These are phyloP conservation scores for Earliella scabrosa DNA, from an alignment of 1,284 basidiomycete species.

Conservation along the genomic window DNA sequence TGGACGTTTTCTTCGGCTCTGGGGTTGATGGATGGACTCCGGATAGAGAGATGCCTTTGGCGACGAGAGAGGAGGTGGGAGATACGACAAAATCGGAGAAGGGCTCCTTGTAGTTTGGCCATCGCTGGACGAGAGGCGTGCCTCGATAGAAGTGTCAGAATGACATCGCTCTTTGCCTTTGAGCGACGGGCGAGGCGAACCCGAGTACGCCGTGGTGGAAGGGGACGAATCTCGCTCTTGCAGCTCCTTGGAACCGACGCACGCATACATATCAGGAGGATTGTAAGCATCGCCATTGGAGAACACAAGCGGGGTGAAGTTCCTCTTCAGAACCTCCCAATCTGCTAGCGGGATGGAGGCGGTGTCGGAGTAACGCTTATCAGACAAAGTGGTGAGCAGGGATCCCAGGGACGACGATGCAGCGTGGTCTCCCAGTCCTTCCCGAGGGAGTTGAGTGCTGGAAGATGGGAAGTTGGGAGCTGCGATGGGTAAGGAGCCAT, in stretches of 20 bases:
- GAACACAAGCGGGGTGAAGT: background rate
- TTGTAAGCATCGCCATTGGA: background rate
- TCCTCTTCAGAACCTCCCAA: background rate
- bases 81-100: too few species aligned
- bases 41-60: background rate
- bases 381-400: background rate
- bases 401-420: background rate
- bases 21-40: background rate
- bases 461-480: background rate
- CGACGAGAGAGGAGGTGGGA: too few species aligned
- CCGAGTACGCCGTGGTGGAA: background rate
- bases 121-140: too few species aligned
- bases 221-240: background rate
- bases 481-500: background rate
- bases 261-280: background rate
- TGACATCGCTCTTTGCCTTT: constrained; percentile 1
- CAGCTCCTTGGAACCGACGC: background rate
- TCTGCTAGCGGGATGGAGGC: background rate
- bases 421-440: background rate
- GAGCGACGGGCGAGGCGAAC: background rate
- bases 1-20: background rate
- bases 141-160: background rate
- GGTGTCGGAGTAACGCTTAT: background rate
- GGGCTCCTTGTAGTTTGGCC: too few species aligned
- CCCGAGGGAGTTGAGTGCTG: too few species aligned